Evolutionary conservation across 2,329 filamentous ascomycete species (phyloP).

Genomic region (Fusarium chaquense): DNA sequence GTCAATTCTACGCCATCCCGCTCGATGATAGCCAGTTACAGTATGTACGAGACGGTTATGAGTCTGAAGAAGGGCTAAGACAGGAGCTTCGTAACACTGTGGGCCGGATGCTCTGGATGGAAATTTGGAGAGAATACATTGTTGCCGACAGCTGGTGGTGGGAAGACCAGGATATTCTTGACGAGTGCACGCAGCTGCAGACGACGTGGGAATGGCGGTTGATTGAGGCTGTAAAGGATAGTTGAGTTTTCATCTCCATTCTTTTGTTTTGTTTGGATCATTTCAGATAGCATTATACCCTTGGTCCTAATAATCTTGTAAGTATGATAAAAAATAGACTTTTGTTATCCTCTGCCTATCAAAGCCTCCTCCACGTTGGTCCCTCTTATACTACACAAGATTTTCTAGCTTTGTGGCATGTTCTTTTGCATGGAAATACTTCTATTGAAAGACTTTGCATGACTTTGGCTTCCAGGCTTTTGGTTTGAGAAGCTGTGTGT

Average conservation of each 20-base stretch:
- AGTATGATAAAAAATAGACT: neutral
- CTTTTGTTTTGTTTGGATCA: neutral
- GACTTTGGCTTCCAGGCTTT: constrained; percentile 29
- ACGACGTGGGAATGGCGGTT: constrained; percentile 70
- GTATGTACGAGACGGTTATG: constrained; percentile 36
- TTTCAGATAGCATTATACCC: constrained; percentile 26
- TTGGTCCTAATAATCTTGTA: neutral
- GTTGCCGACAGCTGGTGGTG: constrained; percentile 69
- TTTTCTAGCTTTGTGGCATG: no score
- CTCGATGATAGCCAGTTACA: constrained; percentile 36
- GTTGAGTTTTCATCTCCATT: neutral
- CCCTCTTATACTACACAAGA: neutral
- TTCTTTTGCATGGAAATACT: no score
- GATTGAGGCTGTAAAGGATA: constrained; percentile 66
- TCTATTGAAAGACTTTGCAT: neutral
- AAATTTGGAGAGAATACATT: constrained; percentile 68
- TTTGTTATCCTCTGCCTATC: neutral
- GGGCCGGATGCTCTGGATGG: constrained; percentile 69
- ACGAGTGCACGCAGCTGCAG: constrained; percentile 64
- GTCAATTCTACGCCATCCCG: constrained; percentile 59
- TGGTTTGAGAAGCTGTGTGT: neutral
- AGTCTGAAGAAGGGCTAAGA: constrained; percentile 51
- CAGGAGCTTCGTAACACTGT: constrained; percentile 63
- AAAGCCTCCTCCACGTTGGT: neutral
- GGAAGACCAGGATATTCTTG: constrained; percentile 65